These are phyloP conservation scores for Cladosporium sp. DNA, from an alignment of 2,329 filamentous ascomycete genomes.

Conservation along the genomic window DNA sequence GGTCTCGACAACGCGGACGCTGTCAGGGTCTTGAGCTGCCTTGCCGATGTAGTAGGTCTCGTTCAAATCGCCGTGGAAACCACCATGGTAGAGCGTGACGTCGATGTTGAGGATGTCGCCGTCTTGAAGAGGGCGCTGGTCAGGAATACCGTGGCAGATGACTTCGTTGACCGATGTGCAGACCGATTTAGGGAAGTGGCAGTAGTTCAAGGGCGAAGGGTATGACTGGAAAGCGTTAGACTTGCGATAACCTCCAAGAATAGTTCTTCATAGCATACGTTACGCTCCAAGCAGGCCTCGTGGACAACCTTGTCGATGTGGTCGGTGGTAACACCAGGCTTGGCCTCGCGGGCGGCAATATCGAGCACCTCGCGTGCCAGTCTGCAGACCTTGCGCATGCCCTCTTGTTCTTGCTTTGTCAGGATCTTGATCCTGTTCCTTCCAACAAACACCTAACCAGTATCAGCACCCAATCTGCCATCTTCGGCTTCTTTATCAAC, in stretches of 20 bases:
- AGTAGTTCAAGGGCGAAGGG: slow-evolving; percentile 88
- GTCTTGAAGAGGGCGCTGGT: slow-evolving; percentile 76
- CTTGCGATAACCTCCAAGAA: neutral
- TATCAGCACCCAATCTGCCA: neutral
- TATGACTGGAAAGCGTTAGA: slow-evolving; percentile 61
- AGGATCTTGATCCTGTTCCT: slow-evolving; percentile 77
- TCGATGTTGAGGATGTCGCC: slow-evolving; percentile 97
- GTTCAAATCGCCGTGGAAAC: slow-evolving; percentile 91
- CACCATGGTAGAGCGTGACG: slow-evolving; percentile 84
- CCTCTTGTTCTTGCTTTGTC: slow-evolving; percentile 71
- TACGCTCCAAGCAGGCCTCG: slow-evolving; percentile 84
- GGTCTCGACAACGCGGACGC: slow-evolving; percentile 82
- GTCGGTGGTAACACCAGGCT: slow-evolving; percentile 86
- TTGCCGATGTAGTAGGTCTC: slow-evolving; percentile 97
- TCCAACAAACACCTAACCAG: slow-evolving; percentile 33
- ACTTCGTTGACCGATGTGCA: slow-evolving; percentile 94
- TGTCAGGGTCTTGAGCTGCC: slow-evolving; percentile 73
- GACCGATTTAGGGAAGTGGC: slow-evolving; percentile 91
- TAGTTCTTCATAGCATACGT: slow-evolving; percentile 54
- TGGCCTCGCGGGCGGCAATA: slow-evolving; percentile 73
- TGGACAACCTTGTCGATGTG: slow-evolving; percentile 90
- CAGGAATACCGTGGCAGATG: slow-evolving; percentile 95
- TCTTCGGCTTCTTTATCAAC: slow-evolving; percentile 26
- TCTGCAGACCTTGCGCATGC: slow-evolving; percentile 84
- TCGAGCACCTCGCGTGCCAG: slow-evolving; percentile 85